These are phyloP conservation scores for Westerdykella sp. DNA, from an alignment of 2,329 filamentous ascomycete genomes.

Conservation along the genomic window DNA sequence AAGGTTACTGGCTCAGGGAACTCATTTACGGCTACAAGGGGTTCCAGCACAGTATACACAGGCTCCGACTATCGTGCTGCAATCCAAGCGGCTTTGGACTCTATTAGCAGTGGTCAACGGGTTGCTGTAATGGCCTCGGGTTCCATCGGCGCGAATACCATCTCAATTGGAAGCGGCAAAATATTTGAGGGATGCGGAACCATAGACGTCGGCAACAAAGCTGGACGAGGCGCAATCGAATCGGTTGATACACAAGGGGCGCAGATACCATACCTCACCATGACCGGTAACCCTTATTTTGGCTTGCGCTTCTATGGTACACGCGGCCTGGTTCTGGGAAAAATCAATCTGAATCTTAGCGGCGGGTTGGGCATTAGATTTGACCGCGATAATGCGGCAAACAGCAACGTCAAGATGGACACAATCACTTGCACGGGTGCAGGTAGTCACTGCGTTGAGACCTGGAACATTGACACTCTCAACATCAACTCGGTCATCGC, in stretches of 20 bases:
- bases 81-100: slow-evolving; percentile 51
- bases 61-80: slow-evolving; percentile 51
- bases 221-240: slow-evolving; percentile 51
- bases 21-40: slow-evolving; percentile 43
- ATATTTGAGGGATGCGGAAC: slow-evolving; percentile 56
- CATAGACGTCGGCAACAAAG: slow-evolving; percentile 42
- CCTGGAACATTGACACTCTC: slow-evolving; percentile 54
- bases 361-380: slow-evolving; percentile 53
- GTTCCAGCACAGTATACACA: slow-evolving; percentile 45
- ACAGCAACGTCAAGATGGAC: slow-evolving; percentile 51
- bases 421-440: slow-evolving; percentile 49
- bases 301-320: slow-evolving; percentile 52
- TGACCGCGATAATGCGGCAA: slow-evolving; percentile 49
- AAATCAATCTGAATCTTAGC: slow-evolving; percentile 51
- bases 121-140: slow-evolving; percentile 51
- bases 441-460: slow-evolving; percentile 53
- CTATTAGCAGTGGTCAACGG: slow-evolving; percentile 48
- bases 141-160: slow-evolving; percentile 50
- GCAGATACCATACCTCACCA: slow-evolving; percentile 51
- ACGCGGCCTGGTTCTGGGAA: slow-evolving; percentile 44
- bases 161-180: slow-evolving; percentile 48
- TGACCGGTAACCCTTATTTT: slow-evolving; percentile 55
- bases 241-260: slow-evolving; percentile 45
- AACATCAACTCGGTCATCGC: slow-evolving; percentile 50
- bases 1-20: slow-evolving; percentile 44